phyloP scores from a whole-genome alignment of 495 filamentous ascomycete species.

The Lepraria neglecta region DNA sequence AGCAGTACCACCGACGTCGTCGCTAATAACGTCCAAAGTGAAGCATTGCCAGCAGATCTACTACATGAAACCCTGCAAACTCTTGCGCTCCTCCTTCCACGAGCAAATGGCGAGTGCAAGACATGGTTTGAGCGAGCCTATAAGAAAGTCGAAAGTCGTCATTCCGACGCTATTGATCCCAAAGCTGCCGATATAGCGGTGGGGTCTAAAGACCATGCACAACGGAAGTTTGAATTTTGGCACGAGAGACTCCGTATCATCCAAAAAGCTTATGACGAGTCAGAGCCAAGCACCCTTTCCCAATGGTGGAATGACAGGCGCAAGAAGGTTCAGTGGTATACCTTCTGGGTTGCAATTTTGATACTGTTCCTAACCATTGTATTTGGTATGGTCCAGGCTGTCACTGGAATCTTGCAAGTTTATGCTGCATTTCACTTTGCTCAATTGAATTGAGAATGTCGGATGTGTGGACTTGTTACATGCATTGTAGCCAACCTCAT shows the following conservation, averaged over 20 bases:
- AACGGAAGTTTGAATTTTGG: slow-evolving; percentile 45
- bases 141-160: background rate
- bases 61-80: slow-evolving; percentile 41
- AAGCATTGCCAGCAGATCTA: slow-evolving; percentile 21
- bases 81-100: slow-evolving; percentile 41
- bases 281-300: slow-evolving; percentile 36
- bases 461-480: too few species aligned
- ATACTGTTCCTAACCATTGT: slow-evolving; percentile 42
- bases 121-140: slow-evolving; percentile 29
- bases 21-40: background rate
- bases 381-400: slow-evolving; percentile 44
- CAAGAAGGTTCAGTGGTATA: slow-evolving; percentile 47
- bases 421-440: slow-evolving; percentile 18
- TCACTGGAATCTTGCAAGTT: slow-evolving; percentile 42
- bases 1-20: background rate
- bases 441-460: background rate
- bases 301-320: slow-evolving; percentile 49
- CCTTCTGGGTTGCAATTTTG: slow-evolving; percentile 46
- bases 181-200: slow-evolving; percentile 23
- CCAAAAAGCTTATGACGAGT: slow-evolving; percentile 45
- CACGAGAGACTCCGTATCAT: slow-evolving; percentile 43
- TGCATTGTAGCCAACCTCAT: too few species aligned
- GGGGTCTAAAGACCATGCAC: slow-evolving; percentile 29
- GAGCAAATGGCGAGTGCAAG: slow-evolving; percentile 25
- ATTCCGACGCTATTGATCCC: slow-evolving; percentile 26